Evolutionary conservation across 2,329 filamentous ascomycete genomes (phyloP).

Genomic region (Penicillium sp.): DNA sequence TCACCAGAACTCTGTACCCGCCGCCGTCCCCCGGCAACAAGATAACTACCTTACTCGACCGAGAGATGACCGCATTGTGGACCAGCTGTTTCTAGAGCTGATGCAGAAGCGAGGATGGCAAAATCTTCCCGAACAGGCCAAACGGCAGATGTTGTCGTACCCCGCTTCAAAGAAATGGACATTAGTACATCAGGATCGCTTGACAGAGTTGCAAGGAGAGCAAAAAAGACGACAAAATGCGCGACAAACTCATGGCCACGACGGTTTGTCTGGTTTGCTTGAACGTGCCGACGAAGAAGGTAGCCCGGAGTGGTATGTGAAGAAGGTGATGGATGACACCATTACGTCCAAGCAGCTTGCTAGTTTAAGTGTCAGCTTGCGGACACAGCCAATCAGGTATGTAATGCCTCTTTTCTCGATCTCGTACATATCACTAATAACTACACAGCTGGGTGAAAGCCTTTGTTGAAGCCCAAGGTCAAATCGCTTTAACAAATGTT

Average conservation of each 20-base stretch:
- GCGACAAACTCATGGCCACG: slow-evolving; percentile 65
- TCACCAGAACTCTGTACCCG: slow-evolving; percentile 33
- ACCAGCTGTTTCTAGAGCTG: slow-evolving; percentile 85
- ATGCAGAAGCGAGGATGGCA: slow-evolving; percentile 99
- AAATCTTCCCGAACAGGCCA: slow-evolving; percentile 90
- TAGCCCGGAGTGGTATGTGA: slow-evolving; percentile 96
- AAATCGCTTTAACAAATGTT: slow-evolving; percentile 91
- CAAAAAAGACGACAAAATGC: slow-evolving; percentile 80
- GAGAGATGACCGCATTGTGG: slow-evolving; percentile 69
- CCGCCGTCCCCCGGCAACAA: slow-evolving; percentile 32
- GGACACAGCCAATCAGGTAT: slow-evolving; percentile 85
- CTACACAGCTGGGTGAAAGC: slow-evolving; percentile 78
- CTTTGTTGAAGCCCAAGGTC: slow-evolving; percentile 96
- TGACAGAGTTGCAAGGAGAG: slow-evolving; percentile 91
- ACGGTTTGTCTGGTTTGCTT: slow-evolving; percentile 65
- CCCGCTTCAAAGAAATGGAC: slow-evolving; percentile 97
- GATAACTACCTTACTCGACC: slow-evolving; percentile 45
- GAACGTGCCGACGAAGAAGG: slow-evolving; percentile 88
- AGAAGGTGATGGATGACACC: slow-evolving; percentile 92
- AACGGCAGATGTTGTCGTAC: slow-evolving; percentile 94
- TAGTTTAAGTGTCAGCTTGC: slow-evolving; percentile 87
- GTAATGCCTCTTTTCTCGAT: slow-evolving; percentile 5
- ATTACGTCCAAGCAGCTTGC: slow-evolving; percentile 89
- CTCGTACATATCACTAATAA: slow-evolving; percentile 10
- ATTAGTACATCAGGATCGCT: slow-evolving; percentile 87